Percentiles rank a stretch among this genome's conserved stretches.
Conservation (phyloP, 164 flowering plant genomes). For the Sedum album region DNA sequence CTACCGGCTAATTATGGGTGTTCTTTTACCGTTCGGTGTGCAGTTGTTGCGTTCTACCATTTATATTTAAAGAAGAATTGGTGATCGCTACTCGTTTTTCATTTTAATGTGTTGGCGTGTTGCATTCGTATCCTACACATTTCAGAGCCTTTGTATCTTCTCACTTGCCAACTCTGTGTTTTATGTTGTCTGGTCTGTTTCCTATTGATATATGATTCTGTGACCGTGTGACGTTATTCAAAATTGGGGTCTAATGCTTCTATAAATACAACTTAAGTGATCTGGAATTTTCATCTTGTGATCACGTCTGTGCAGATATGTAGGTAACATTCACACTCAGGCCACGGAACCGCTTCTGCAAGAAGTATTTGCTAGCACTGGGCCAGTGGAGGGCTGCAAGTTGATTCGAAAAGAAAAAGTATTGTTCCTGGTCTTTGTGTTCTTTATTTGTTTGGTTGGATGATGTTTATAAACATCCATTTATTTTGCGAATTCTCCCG, state of each 20-base stretch:
- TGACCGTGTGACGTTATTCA: not conserved
- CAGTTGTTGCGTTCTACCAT: no score
- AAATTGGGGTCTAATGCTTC: not conserved
- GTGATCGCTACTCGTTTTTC: not conserved
- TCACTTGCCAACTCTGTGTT: not conserved
- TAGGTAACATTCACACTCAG: slow-evolving; percentile 90
- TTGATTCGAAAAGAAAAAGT: slow-evolving; percentile 95
- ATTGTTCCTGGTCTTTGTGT: not conserved
- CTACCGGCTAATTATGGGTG: no score
- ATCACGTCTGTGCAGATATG: slow-evolving; percentile 56
- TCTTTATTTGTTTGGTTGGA: not conserved
- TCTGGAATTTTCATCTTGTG: slow-evolving; percentile 12
- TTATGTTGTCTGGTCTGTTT: not conserved
- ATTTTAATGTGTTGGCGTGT: not conserved
- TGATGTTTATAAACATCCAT: not conserved
- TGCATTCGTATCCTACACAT: not conserved
- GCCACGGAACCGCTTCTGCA: slow-evolving; percentile 94
- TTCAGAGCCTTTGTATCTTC: not conserved
- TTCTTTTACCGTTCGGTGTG: no score
- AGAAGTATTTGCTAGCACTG: slow-evolving; percentile 88
- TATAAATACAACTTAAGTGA: not conserved
- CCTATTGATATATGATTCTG: not conserved
- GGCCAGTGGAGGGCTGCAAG: slow-evolving; percentile 95
- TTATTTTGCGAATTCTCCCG: no score
- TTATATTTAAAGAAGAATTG: not conserved